These are phyloP conservation scores for Malus sieversii DNA, from an alignment of 306 rosid genomes.

Conservation along the genomic window DNA sequence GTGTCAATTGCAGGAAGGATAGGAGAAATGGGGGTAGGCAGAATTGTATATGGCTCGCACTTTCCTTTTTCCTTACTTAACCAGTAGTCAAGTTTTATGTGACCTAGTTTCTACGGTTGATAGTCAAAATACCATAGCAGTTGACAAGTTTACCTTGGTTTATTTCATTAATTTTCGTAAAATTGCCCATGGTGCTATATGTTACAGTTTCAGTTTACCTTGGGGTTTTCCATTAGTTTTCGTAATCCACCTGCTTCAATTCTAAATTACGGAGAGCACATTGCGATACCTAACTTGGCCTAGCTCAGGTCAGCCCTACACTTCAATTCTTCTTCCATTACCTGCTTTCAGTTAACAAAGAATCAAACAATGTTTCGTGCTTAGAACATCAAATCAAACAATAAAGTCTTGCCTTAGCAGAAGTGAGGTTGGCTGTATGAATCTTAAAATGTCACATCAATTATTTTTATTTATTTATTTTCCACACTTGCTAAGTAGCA, in stretches of 20 bases:
- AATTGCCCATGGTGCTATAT: not conserved
- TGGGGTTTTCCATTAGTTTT: too few relatives aligned
- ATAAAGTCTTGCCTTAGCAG: accelerated
- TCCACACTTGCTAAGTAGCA: not conserved
- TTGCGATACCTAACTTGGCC: too few relatives aligned
- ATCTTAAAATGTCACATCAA: too few relatives aligned
- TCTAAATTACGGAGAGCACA: not conserved
- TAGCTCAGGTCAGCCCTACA: too few relatives aligned
- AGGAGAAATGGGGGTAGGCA: not conserved
- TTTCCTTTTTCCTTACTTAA: not conserved
- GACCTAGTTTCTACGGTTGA: not conserved
- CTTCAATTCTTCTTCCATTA: too few relatives aligned
- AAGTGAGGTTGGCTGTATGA: too few relatives aligned
- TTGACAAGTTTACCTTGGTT: too few relatives aligned
- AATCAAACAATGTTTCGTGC: too few relatives aligned
- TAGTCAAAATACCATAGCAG: not conserved
- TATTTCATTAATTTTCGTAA: not conserved
- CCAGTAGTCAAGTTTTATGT: not conserved
- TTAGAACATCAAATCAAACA: too few relatives aligned
- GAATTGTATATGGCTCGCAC: not conserved
- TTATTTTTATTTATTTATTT: not conserved
- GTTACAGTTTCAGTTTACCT: too few relatives aligned
- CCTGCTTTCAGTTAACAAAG: too few relatives aligned
- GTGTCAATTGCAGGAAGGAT: not conserved
- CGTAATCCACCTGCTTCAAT: not conserved